phyloP scores from a whole-genome alignment of 108 stramenopile species.

The Nitzschia sp. region DNA sequence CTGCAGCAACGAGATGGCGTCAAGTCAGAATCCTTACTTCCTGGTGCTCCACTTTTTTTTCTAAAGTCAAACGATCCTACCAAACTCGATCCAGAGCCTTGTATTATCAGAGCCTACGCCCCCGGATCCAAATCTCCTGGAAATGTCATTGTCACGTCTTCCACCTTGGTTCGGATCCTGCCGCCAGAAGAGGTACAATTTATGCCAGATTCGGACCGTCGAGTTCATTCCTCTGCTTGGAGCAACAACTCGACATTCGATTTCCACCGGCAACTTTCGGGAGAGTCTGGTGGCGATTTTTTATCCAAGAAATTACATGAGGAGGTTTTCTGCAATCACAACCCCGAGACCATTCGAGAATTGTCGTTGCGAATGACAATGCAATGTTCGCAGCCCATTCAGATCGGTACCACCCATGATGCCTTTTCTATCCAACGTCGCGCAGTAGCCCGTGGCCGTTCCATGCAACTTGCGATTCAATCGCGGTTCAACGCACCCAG shows the following conservation, averaged over 20 bases:
- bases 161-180: constrained; percentile 33
- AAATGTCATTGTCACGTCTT: not conserved
- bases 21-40: not conserved
- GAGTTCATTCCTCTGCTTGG: not conserved
- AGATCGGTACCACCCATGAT: constrained; percentile 45
- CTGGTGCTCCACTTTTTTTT: constrained; percentile 21
- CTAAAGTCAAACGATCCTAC: constrained; percentile 35
- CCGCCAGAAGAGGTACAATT: constrained; percentile 9
- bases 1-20: not conserved
- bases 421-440: constrained; percentile 17
- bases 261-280: constrained; percentile 7
- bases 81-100: constrained; percentile 22
- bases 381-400: constrained; percentile 14
- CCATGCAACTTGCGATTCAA: constrained; percentile 15
- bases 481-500: not conserved
- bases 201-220: not conserved
- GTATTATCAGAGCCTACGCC: constrained; percentile 24
- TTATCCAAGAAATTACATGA: constrained; percentile 15
- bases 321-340: constrained; percentile 39
- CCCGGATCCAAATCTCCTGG: not conserved
- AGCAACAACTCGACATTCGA: not conserved
- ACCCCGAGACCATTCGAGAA: constrained; percentile 35
- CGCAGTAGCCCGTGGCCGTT: constrained; percentile 1
- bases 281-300: constrained; percentile 11
- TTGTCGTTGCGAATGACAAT: constrained; percentile 33